These are phyloP conservation scores for Phaeosphaeria sp. DNA, from an alignment of 2,329 filamentous ascomycete species.

Conservation along the genomic window DNA sequence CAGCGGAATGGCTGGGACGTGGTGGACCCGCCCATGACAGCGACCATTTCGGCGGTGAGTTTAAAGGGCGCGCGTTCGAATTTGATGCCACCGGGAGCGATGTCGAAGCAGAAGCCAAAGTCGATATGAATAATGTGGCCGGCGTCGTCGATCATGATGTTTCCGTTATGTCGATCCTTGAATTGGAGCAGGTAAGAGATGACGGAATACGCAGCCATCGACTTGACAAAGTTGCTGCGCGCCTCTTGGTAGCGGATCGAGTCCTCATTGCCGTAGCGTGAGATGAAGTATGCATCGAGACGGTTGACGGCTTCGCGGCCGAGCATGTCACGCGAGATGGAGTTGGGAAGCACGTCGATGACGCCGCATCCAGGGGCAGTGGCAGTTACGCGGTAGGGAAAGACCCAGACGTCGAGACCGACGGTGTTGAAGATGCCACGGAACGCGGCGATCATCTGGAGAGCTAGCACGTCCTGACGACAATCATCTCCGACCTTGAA, in stretches of 20 bases:
- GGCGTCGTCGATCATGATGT: constrained; percentile 98
- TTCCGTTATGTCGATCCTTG: constrained; percentile 98
- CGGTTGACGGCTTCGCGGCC: constrained; percentile 97
- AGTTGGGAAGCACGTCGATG: constrained; percentile 97
- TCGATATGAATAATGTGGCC: constrained; percentile 99
- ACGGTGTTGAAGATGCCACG: constrained; percentile 95
- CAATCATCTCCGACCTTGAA: constrained; percentile 99
- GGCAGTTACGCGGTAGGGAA: constrained; percentile 95
- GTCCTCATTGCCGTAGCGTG: constrained; percentile 96
- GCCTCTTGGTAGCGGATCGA: constrained; percentile 94
- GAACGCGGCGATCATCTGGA: constrained; percentile 98
- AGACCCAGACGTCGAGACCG: constrained; percentile 95
- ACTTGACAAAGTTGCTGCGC: constrained; percentile 97
- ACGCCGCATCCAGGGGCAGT: constrained; percentile 97
- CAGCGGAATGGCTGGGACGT: constrained; percentile 89
- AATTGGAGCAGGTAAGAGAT: constrained; percentile 97
- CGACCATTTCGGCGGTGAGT: constrained; percentile 94
- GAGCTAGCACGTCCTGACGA: constrained; percentile 91
- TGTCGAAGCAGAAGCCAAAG: constrained; percentile 99
- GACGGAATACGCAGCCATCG: constrained; percentile 97
- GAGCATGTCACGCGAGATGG: constrained; percentile 97
- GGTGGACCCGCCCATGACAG: constrained; percentile 90
- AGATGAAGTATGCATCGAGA: constrained; percentile 97
- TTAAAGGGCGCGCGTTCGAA: constrained; percentile 99
- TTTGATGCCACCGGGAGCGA: constrained; percentile 93